A percentile compares a stretch with the other conserved stretches of the same genome.
Conservation (phyloP, 208 protist species). For the Kentomonas sorsogonicus region DNA sequence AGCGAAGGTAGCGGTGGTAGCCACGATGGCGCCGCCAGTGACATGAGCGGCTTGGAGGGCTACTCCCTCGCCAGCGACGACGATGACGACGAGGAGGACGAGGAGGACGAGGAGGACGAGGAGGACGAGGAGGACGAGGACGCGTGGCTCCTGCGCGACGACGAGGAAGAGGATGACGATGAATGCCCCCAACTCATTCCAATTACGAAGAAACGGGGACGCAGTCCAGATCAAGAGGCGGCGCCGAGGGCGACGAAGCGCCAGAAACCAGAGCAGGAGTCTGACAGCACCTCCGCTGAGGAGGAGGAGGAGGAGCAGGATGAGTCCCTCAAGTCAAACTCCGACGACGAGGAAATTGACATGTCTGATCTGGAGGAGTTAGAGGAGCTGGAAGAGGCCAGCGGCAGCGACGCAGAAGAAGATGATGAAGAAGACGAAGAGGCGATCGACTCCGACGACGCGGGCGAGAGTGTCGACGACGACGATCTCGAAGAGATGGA, state of each 20-base stretch:
- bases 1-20: conserved; percentile 3
- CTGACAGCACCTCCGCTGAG: background rate
- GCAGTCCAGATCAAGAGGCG: background rate
- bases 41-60: background rate
- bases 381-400: conserved; percentile 14
- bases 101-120: conserved; percentile 59
- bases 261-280: conserved; percentile 6
- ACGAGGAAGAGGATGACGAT: conserved; percentile 7
- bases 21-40: background rate
- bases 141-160: conserved; percentile 50
- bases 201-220: background rate
- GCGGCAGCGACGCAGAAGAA: conserved; percentile 13
- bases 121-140: conserved; percentile 32
- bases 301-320: conserved; percentile 12
- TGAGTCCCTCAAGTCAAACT: conserved; percentile 14
- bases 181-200: background rate
- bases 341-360: conserved; percentile 17
- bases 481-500: conserved; percentile 30
- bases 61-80: conserved; percentile 34
- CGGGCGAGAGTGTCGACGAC: conserved; percentile 37
- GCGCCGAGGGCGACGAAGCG: conserved; percentile 1
- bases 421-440: conserved; percentile 20
- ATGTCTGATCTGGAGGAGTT: conserved; percentile 19
- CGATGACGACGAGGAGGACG: conserved; percentile 65
- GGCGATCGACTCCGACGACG: conserved; percentile 16